Percentiles rank a stretch among this genome's conserved stretches.
phyloP scores from a whole-genome alignment of 176 grass and related monocot species.

The Oropetium thomaeum region DNA sequence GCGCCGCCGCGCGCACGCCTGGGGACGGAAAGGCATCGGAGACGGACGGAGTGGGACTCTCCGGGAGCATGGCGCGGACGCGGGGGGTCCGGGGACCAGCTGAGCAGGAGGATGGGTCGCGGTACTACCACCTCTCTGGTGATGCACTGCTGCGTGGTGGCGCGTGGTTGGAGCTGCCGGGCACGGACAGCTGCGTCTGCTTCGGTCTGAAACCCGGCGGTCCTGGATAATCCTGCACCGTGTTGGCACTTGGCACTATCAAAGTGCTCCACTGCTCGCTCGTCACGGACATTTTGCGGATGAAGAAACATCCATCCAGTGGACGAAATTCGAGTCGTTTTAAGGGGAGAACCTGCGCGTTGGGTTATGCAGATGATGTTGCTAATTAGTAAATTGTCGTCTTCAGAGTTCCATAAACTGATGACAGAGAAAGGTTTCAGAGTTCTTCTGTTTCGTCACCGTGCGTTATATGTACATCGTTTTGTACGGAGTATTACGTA shows the following conservation, averaged over 20 bases:
- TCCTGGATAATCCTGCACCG: neutral
- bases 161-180: too few species aligned
- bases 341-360: too few species aligned
- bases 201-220: too few species aligned
- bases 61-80: neutral
- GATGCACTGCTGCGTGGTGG: too few species aligned
- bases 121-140: too few species aligned
- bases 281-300: neutral
- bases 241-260: neutral
- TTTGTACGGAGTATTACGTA: neutral
- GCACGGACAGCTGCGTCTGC: too few species aligned
- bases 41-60: neutral
- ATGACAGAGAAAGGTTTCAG: neutral
- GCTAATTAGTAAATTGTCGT: too few species aligned
- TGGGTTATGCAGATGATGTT: neutral
- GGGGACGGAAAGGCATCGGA: neutral
- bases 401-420: neutral
- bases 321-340: too few species aligned
- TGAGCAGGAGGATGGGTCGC: neutral
- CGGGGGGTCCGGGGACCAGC: neutral
- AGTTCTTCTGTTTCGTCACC: neutral
- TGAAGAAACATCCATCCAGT: too few species aligned
- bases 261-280: neutral
- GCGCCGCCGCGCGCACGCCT: neutral
- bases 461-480: neutral